Conservation (phyloP, 208 protist genomes). For the Trypanosoma cruzi region DNA sequence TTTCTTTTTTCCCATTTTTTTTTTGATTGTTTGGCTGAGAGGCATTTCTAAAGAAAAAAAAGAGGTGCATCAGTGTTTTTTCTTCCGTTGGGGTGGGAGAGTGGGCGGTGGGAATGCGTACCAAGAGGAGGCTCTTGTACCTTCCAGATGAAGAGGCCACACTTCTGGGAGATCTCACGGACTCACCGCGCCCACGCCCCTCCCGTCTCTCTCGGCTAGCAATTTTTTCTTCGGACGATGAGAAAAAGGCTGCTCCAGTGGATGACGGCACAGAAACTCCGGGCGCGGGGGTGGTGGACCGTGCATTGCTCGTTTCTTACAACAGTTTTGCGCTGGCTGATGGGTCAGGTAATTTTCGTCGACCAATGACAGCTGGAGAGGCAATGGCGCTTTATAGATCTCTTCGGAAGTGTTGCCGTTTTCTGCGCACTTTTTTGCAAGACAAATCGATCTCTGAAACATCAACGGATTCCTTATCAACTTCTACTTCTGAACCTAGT, state of each 20-base stretch:
- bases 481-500: conserved; percentile 4
- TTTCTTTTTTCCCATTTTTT: conserved; percentile 1
- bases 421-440: conserved; percentile 25
- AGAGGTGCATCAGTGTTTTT: conserved; percentile 17
- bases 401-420: conserved; percentile 46
- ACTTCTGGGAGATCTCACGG: conserved; percentile 50
- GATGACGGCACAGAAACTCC: background rate
- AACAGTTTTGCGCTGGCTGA: conserved; percentile 63
- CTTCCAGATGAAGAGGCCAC: conserved; percentile 67
- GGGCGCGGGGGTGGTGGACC: conserved; percentile 21
- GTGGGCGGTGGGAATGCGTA: conserved; percentile 12
- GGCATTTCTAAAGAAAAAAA: background rate
- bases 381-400: conserved; percentile 36
- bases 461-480: conserved; percentile 19
- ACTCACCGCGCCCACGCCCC: conserved; percentile 47
- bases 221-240: conserved; percentile 40
- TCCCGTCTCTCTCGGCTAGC: conserved; percentile 46
- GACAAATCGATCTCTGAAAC: background rate
- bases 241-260: background rate
- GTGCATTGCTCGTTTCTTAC: conserved; percentile 66
- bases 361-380: conserved; percentile 48
- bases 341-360: conserved; percentile 45
- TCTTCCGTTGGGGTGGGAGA: background rate
- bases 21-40: background rate
- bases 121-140: conserved; percentile 71